A percentile compares a stretch with the other conserved stretches of the same genome.
Evolutionary conservation across 768 basidiomycete genomes (phyloP).

Genomic region (Boletus tomentosulus): DNA sequence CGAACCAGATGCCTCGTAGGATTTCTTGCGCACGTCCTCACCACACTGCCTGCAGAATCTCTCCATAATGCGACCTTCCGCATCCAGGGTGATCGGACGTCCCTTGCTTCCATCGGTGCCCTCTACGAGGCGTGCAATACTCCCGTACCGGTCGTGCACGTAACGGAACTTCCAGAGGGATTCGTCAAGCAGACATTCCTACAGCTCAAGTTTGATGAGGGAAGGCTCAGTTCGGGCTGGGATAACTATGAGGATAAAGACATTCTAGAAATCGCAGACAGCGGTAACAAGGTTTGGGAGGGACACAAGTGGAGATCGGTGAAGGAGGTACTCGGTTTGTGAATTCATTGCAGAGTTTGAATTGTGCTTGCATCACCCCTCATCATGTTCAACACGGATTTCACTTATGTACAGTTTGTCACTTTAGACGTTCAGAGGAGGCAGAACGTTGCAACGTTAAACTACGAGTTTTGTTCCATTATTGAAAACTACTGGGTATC

Average conservation of each 20-base stretch:
- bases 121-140: conserved; percentile 24
- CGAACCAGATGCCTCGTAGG: conserved; percentile 19
- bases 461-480: not conserved
- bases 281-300: conserved; percentile 31
- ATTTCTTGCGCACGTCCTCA: conserved; percentile 34
- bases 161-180: conserved; percentile 27
- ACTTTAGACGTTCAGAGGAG: too few relatives aligned
- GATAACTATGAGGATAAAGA: conserved; percentile 28
- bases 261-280: conserved; percentile 27
- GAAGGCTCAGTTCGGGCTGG: conserved; percentile 34
- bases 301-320: conserved; percentile 33
- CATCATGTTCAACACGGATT: too few relatives aligned
- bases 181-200: conserved; percentile 29
- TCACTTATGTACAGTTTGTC: too few relatives aligned
- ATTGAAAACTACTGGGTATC: too few relatives aligned
- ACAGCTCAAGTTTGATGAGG: conserved; percentile 27
- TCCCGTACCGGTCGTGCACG: conserved; percentile 18
- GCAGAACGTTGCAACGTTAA: not conserved
- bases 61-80: conserved; percentile 33
- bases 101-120: conserved; percentile 24
- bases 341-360: not conserved
- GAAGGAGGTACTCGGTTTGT: conserved; percentile 26
- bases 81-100: conserved; percentile 33
- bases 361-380: not conserved
- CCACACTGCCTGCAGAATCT: conserved; percentile 22